Evolutionary conservation across 2,329 filamentous ascomycete genomes (phyloP), one percentile per base, ranked within the genome.

Genomic region (Xylaria sp.): DNA sequence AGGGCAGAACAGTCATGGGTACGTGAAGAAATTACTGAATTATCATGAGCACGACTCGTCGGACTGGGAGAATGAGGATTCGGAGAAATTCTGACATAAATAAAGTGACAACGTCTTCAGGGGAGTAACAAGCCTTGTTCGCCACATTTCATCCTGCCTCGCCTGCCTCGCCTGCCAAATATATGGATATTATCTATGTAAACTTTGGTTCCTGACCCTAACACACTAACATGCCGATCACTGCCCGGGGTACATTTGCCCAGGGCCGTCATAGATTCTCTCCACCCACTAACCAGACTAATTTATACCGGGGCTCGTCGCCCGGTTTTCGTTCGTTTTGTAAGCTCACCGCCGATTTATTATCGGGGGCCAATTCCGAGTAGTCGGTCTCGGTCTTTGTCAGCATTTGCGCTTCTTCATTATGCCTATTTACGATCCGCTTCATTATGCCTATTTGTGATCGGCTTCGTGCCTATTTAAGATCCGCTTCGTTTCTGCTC

Each of bases 351-450:
- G 52, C 52, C 52, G 52, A 55, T 36, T 55, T 55, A 55, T 55
- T 55, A 55, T 55, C 52, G 52, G 30, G 32, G 52, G 30, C 52
- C 52, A 36, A n/a, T 55, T n/a, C n/a, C n/a, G n/a, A n/a, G n/a
- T n/a, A n/a, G 52, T 18, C 10, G 7, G 1, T 55, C 52, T 55
- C 52, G 52, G 52, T 36, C 52, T 55, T 32, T 55, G 52, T 55
- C 30, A 55, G 52, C 52, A 30, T 25, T 23, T 55, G 10, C n/a
- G 32, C 52, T 55, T 36, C 20, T 23, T 36, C 32, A 2, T 23
- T 6, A 23, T 55, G 52, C 10, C 20, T 2, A 34, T 36, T 36
- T n/a, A 36, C 32, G 18, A 55, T 15, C 30, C 3, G 8, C 18
- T 34, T 15, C 12, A 4, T 55, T 36, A 13, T 55, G 52, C 10